These are phyloP conservation scores for Beauveria rudraprayagi DNA, from an alignment of 2,329 filamentous ascomycete species.

Conservation along the genomic window DNA sequence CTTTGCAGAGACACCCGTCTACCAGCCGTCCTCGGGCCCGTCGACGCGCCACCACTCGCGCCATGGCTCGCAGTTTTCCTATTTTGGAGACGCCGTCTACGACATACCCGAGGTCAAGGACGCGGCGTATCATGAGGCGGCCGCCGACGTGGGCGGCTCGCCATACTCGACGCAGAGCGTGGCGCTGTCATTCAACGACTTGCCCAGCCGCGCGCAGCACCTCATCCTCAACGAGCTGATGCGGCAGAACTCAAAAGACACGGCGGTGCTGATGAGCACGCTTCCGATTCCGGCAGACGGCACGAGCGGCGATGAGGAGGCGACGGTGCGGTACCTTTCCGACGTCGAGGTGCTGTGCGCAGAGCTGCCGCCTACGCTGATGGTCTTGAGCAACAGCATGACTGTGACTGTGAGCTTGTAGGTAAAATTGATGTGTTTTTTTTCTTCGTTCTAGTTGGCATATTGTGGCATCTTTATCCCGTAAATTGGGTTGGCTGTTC, in stretches of 20 bases:
- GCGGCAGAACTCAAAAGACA: conserved; percentile 55
- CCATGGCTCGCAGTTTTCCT: conserved; percentile 28
- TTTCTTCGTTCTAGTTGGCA: no score
- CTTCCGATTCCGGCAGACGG: conserved; percentile 73
- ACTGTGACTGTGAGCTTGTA: conserved; percentile 73
- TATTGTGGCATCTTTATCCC: no score
- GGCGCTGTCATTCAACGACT: conserved; percentile 75
- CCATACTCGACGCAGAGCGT: conserved; percentile 52
- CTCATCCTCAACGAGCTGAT: conserved; percentile 83
- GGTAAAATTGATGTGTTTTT: neutral
- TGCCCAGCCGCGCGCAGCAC: conserved; percentile 78
- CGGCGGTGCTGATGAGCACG: conserved; percentile 76
- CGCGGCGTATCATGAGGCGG: conserved; percentile 29
- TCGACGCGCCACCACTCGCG: conserved; percentile 25
- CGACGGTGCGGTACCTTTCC: conserved; percentile 66
- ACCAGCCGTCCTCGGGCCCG: conserved; percentile 14
- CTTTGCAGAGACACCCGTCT: conserved; percentile 41
- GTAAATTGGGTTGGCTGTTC: neutral
- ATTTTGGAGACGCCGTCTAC: conserved; percentile 28
- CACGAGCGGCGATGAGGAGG: conserved; percentile 60
- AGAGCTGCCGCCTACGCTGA: conserved; percentile 63
- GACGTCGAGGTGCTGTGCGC: conserved; percentile 73
- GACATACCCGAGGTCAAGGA: conserved; percentile 37
- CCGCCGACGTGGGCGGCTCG: conserved; percentile 28
- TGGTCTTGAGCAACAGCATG: conserved; percentile 85